A percentile compares a stretch with the other conserved stretches of the same genome.
Evolutionary conservation across 164 flowering plant genomes (phyloP).

Genomic region (Malania oleifera): DNA sequence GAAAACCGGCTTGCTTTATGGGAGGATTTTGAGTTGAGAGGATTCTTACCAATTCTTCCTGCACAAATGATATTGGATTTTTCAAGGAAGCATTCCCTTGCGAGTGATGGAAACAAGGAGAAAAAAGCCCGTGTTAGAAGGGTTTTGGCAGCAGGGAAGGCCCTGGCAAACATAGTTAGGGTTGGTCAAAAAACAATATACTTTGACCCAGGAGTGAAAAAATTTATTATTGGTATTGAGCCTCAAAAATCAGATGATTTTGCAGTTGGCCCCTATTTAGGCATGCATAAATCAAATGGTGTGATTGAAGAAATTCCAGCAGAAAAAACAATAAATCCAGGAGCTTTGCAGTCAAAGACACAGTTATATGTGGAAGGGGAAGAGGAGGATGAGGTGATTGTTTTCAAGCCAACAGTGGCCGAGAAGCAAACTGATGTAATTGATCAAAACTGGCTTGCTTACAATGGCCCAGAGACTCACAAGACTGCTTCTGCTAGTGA

Average conservation of each 20-base stretch:
- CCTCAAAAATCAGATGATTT: slow-evolving; percentile 38
- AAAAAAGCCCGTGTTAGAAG: slow-evolving; percentile 62
- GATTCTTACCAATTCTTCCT: slow-evolving; percentile 79
- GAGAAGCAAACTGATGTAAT: slow-evolving; percentile 49
- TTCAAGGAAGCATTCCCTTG: slow-evolving; percentile 63
- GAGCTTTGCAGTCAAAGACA: slow-evolving; percentile 21
- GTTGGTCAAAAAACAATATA: slow-evolving; percentile 50
- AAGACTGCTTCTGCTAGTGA: slow-evolving; percentile 28
- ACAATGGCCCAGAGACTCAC: too few relatives aligned
- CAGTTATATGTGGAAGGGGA: slow-evolving; percentile 45
- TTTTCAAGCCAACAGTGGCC: slow-evolving; percentile 63
- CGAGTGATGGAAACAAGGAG: slow-evolving; percentile 57
- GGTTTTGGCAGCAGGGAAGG: slow-evolving; percentile 90
- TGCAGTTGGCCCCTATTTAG: slow-evolving; percentile 13
- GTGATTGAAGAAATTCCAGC: slow-evolving; percentile 22
- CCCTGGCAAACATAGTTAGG: slow-evolving; percentile 45
- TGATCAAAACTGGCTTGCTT: too few relatives aligned
- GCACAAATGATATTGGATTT: slow-evolving; percentile 84
- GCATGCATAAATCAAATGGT: slow-evolving; percentile 18
- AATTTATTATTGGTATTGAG: slow-evolving; percentile 54
- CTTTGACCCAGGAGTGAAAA: slow-evolving; percentile 56
- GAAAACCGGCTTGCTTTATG: slow-evolving; percentile 73
- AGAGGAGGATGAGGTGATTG: slow-evolving; percentile 92
- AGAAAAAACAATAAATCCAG: slow-evolving; percentile 19
- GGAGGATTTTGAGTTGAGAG: slow-evolving; percentile 94